Evolutionary conservation across 1,139 yeast species (phyloP).

Genomic region (Debaryomycetaceae sp.): DNA sequence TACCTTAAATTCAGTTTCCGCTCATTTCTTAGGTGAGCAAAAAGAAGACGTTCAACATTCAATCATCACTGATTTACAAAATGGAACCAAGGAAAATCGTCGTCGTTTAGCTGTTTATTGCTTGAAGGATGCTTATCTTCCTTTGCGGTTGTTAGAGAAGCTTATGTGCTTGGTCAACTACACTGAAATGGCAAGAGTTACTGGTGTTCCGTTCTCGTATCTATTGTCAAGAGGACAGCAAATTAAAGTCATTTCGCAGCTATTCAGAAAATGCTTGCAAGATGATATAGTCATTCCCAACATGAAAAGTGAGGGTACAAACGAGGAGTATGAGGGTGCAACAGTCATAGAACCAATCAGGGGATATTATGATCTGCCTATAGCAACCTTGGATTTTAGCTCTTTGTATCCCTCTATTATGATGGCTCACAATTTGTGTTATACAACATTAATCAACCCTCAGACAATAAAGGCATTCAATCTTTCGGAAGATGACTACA

Average conservation of each 20-base stretch:
- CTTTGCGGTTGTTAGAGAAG: slow-evolving; percentile 81
- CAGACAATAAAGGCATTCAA: slow-evolving; percentile 64
- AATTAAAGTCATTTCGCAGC: slow-evolving; percentile 92
- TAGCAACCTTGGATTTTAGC: slow-evolving; percentile 96
- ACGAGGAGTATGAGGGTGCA: slow-evolving; percentile 98
- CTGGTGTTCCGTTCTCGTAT: slow-evolving; percentile 96
- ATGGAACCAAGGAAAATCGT: slow-evolving; percentile 89
- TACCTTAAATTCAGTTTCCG: slow-evolving; percentile 92
- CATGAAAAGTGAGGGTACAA: slow-evolving; percentile 73
- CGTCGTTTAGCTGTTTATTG: slow-evolving; percentile 95
- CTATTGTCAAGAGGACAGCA: slow-evolving; percentile 92
- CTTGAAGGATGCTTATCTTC: slow-evolving; percentile 92
- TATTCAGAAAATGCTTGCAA: slow-evolving; percentile 85
- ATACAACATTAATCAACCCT: slow-evolving; percentile 77
- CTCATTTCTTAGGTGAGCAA: slow-evolving; percentile 91
- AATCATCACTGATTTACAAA: slow-evolving; percentile 89
- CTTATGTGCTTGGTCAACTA: slow-evolving; percentile 95
- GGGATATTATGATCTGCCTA: slow-evolving; percentile 95
- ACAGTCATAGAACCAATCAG: slow-evolving; percentile 95
- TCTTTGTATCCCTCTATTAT: slow-evolving; percentile 96
- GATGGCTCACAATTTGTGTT: slow-evolving; percentile 99
- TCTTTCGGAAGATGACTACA: slow-evolving; percentile 73
- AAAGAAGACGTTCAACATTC: slow-evolving; percentile 98
- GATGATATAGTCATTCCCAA: slow-evolving; percentile 89
- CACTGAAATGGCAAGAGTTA: slow-evolving; percentile 99